Evolutionary conservation across 495 filamentous ascomycete genomes (phyloP).

Genomic region (Collariella sp.): DNA sequence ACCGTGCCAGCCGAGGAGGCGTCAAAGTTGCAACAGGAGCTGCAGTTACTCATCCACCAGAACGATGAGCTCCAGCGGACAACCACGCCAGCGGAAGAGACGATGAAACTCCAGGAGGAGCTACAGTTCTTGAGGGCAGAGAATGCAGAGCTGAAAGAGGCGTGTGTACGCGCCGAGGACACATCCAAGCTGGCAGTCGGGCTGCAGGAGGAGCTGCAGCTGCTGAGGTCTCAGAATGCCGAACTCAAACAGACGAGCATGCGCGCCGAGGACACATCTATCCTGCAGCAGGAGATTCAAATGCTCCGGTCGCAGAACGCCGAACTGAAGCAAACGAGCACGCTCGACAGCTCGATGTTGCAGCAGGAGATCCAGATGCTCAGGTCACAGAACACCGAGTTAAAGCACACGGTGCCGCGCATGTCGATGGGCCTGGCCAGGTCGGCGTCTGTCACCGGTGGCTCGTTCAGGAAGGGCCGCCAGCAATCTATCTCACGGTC

Average conservation of each 20-base stretch:
- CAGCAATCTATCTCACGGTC: constrained; percentile 48
- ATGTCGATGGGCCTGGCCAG: constrained; percentile 31
- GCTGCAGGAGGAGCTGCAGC: constrained; percentile 72
- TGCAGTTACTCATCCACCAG: constrained; percentile 59
- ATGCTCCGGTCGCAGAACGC: constrained; percentile 55
- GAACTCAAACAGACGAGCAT: constrained; percentile 52
- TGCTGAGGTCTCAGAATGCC: constrained; percentile 58
- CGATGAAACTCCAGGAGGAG: constrained; percentile 66
- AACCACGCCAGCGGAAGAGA: constrained; percentile 12
- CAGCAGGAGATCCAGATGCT: constrained; percentile 65
- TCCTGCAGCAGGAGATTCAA: constrained; percentile 73
- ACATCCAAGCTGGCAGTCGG: constrained; percentile 64
- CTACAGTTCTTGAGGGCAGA: constrained; percentile 50
- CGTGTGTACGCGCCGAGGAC: constrained; percentile 51
- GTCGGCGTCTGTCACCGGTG: constrained; percentile 38
- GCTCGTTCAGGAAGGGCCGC: constrained; percentile 18
- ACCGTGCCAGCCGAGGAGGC: constrained; percentile 72
- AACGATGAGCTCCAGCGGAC: constrained; percentile 31
- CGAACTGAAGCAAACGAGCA: background rate
- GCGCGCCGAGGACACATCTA: constrained; percentile 64
- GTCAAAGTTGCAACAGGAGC: constrained; percentile 70
- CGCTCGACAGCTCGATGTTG: constrained; percentile 22
- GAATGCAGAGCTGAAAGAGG: constrained; percentile 36
- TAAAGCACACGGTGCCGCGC: constrained; percentile 19
- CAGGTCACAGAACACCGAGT: constrained; percentile 50